Conservation (phyloP, 345 rosid species). For the Dipteronia dyeriana region DNA sequence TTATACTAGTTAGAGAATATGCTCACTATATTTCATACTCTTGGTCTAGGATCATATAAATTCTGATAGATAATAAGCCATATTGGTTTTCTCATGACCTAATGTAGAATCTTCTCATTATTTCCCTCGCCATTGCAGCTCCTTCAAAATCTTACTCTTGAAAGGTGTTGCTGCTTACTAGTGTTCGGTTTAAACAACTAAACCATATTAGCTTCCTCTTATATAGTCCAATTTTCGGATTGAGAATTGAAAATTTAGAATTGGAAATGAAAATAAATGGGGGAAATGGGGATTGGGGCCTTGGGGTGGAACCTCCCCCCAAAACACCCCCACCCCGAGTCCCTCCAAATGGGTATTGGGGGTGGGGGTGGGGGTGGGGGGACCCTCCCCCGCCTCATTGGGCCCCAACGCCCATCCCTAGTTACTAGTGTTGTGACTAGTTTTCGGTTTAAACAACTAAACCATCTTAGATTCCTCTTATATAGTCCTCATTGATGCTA, state of each 20-base stretch:
- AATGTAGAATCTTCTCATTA: neutral
- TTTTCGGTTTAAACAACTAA: neutral
- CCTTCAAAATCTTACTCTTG: constrained; percentile 1
- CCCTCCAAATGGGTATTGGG: too few species aligned
- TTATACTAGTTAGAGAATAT: neutral
- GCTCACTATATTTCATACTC: neutral
- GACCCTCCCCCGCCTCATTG: too few species aligned
- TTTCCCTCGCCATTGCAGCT: neutral
- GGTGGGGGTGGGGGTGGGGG: too few species aligned
- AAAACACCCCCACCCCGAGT: too few species aligned
- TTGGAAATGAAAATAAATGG: too few species aligned
- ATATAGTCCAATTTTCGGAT: too few species aligned
- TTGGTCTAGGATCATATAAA: neutral
- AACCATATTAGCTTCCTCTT: neutral
- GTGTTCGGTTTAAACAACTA: neutral
- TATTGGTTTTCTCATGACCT: neutral
- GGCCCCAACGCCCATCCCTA: too few species aligned
- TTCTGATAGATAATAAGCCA: neutral
- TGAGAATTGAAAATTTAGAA: too few species aligned
- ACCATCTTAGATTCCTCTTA: neutral
- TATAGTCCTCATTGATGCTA: constrained; percentile 3
- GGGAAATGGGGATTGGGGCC: too few species aligned
- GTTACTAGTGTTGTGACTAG: too few species aligned
- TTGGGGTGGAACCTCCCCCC: too few species aligned
- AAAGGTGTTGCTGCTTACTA: neutral